These are phyloP conservation scores for Davidsoniella australis DNA, from an alignment of 2,329 filamentous ascomycete species.

Conservation along the genomic window DNA sequence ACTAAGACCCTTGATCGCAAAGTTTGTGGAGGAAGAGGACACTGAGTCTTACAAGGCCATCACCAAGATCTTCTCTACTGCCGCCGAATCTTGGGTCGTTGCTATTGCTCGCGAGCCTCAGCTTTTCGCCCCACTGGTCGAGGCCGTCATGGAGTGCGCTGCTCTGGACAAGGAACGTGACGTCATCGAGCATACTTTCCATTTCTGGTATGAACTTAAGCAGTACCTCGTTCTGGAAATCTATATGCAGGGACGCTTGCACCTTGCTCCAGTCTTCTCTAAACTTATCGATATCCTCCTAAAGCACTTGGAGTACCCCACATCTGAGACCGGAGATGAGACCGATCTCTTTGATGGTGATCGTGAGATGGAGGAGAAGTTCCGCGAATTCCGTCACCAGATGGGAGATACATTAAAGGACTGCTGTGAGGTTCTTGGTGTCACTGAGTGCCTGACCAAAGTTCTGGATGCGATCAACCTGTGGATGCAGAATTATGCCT, in stretches of 20 bases:
- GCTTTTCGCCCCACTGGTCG: constrained; percentile 71
- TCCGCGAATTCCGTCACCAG: constrained; percentile 85
- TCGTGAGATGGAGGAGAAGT: constrained; percentile 89
- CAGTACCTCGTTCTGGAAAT: constrained; percentile 84
- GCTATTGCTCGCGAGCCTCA: constrained; percentile 69
- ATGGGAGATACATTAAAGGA: constrained; percentile 98
- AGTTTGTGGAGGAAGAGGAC: constrained; percentile 66
- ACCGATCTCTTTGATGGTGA: constrained; percentile 88
- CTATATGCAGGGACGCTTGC: constrained; percentile 65
- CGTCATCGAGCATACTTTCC: constrained; percentile 83
- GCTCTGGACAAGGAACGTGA: constrained; percentile 76
- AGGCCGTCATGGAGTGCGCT: constrained; percentile 82
- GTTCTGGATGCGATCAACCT: constrained; percentile 69
- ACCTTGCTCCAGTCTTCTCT: constrained; percentile 67
- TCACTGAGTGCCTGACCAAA: constrained; percentile 79
- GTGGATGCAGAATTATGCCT: constrained; percentile 73
- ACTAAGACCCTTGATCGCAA: constrained; percentile 58
- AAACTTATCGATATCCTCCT: constrained; percentile 87
- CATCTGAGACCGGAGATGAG: constrained; percentile 54
- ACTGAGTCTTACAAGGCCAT: constrained; percentile 71
- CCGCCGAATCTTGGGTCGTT: constrained; percentile 87
- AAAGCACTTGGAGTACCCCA: constrained; percentile 73
- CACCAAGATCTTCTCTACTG: constrained; percentile 80
- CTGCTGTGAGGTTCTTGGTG: constrained; percentile 87
- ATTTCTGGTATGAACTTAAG: constrained; percentile 97